Conservation (phyloP, 1,139 yeast genomes). For the Yamadazyma triangularis region DNA sequence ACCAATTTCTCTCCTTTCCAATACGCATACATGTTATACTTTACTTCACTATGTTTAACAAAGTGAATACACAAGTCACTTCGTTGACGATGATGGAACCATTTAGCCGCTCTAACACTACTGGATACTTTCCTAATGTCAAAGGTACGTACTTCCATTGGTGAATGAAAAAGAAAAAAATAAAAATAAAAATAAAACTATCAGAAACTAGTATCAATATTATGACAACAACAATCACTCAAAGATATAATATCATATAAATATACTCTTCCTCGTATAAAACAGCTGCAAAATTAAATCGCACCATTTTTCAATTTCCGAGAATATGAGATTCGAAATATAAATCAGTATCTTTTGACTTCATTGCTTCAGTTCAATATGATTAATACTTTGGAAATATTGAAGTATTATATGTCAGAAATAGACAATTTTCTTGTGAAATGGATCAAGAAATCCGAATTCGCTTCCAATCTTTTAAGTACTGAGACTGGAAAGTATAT, state of each 20-base stretch:
- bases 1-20: slow-evolving; percentile 11
- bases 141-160: slow-evolving; percentile 3
- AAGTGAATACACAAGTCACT: slow-evolving; percentile 8
- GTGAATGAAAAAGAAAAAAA: too few relatives aligned
- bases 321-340: too few relatives aligned
- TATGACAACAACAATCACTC: too few relatives aligned
- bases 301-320: too few relatives aligned
- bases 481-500: slow-evolving; percentile 30
- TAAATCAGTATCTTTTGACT: too few relatives aligned
- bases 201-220: too few relatives aligned
- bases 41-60: slow-evolving; percentile 2
- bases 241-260: too few relatives aligned
- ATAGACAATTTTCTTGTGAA: slow-evolving; percentile 4
- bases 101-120: background rate
- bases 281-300: too few relatives aligned
- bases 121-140: slow-evolving; percentile 11
- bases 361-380: too few relatives aligned
- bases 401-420: background rate
- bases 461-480: slow-evolving; percentile 9
- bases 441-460: slow-evolving; percentile 3
- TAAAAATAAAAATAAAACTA: too few relatives aligned
- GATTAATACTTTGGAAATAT: background rate
- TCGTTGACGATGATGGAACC: slow-evolving; percentile 14
- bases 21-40: slow-evolving; percentile 8
- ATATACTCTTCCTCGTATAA: too few relatives aligned